Conservation (phyloP, 1,284 basidiomycete species). For the Pascua sp. region DNA sequence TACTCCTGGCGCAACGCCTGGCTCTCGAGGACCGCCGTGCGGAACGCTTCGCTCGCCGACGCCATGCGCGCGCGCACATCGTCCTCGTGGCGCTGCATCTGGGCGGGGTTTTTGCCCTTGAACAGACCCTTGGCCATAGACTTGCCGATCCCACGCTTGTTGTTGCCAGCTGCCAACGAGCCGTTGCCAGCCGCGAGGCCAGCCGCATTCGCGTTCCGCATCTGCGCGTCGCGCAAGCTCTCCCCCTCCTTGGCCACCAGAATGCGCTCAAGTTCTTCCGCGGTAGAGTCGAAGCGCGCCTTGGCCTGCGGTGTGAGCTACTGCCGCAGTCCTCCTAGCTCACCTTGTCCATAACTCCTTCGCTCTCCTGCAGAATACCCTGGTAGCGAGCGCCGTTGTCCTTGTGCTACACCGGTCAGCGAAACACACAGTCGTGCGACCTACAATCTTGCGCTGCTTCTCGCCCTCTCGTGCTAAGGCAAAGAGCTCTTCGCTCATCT, state of each 20-base stretch:
- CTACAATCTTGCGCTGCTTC: conserved; percentile 80
- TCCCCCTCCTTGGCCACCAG: conserved; percentile 93
- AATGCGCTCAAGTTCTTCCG: conserved; percentile 92
- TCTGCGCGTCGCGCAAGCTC: conserved; percentile 70
- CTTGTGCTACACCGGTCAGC: conserved; percentile 62
- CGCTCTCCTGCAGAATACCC: conserved; percentile 82
- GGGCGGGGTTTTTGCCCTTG: conserved; percentile 90
- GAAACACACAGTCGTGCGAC: conserved; percentile 23
- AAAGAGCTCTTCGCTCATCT: conserved; percentile 92
- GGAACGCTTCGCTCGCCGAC: conserved; percentile 77
- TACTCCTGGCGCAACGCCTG: conserved; percentile 92
- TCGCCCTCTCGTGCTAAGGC: conserved; percentile 87
- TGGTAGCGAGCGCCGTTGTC: conserved; percentile 85
- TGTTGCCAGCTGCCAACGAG: conserved; percentile 73
- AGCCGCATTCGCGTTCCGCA: conserved; percentile 51
- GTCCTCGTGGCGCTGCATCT: conserved; percentile 90
- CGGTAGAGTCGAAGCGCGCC: conserved; percentile 76
- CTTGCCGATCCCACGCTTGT: conserved; percentile 52
- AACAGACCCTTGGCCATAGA: conserved; percentile 89
- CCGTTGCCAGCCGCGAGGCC: conserved; percentile 54
- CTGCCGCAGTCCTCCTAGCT: conserved; percentile 49
- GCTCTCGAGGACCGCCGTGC: conserved; percentile 85
- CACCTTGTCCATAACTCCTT: conserved; percentile 69
- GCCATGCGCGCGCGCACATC: conserved; percentile 84
- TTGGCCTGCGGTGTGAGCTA: conserved; percentile 57